phyloP scores from a whole-genome alignment of 352 stramenopile species.

The Blastocystis sp. region DNA sequence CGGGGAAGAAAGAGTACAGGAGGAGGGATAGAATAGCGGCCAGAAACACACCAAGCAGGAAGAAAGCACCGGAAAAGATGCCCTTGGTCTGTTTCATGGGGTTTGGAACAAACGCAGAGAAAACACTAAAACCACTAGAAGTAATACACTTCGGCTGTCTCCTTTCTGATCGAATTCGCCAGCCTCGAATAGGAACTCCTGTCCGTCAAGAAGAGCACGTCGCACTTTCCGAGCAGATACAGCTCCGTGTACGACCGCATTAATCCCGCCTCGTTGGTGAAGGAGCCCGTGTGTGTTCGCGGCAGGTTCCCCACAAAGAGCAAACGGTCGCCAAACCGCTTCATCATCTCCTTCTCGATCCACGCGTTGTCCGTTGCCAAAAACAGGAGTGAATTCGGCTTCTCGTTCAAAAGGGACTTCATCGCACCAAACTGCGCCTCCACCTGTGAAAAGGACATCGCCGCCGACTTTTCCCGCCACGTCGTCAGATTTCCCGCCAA shows the following conservation, averaged over 20 bases:
- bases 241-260: conserved; percentile 8
- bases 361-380: background rate
- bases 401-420: background rate
- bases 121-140: conserved; percentile 24
- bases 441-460: background rate
- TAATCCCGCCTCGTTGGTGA: conserved; percentile 16
- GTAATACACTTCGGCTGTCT: conserved; percentile 1
- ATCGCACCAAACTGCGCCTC: background rate
- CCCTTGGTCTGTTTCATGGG: no score
- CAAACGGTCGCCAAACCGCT: background rate
- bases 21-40: no score
- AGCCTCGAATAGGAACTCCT: background rate
- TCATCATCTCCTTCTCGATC: background rate
- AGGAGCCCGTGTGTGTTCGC: background rate
- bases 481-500: background rate
- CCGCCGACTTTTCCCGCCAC: background rate
- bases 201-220: conserved; percentile 13
- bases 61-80: no score
- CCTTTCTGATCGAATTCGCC: background rate
- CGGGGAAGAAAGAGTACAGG: no score
- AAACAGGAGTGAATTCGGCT: background rate
- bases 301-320: conserved; percentile 18
- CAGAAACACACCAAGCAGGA: no score
- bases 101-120: background rate
- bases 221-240: conserved; percentile 15